These are phyloP conservation scores for Narthecium ossifragum DNA, from an alignment of 106 monocot species.

Conservation along the genomic window DNA sequence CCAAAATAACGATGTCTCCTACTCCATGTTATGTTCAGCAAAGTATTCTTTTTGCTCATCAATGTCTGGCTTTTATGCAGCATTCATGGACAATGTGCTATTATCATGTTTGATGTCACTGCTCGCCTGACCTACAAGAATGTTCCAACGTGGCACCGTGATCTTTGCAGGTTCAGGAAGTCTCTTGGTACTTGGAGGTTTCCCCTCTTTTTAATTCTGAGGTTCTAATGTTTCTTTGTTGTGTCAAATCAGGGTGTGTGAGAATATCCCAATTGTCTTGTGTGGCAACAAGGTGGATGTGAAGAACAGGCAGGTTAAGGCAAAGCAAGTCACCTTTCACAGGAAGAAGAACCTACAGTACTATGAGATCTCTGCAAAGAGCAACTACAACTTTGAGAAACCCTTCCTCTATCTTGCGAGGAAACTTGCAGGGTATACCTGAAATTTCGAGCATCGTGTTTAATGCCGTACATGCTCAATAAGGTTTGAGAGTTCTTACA, in stretches of 20 bases:
- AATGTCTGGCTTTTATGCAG: no score
- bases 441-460: neutral
- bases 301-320: conserved; percentile 42
- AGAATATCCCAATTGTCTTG: conserved; percentile 39
- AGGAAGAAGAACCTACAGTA: conserved; percentile 48
- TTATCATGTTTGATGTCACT: conserved; percentile 72
- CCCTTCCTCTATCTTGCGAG: conserved; percentile 39
- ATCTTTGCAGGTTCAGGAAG: conserved; percentile 59
- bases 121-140: conserved; percentile 68
- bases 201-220: no score
- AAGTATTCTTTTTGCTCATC: no score
- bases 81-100: conserved; percentile 66
- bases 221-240: no score
- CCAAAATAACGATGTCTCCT: no score
- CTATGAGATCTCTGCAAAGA: conserved; percentile 44
- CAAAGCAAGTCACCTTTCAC: conserved; percentile 35
- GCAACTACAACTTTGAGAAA: conserved; percentile 47
- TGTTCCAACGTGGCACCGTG: conserved; percentile 54
- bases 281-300: conserved; percentile 50
- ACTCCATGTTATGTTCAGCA: no score
- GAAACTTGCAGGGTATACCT: conserved; percentile 35
- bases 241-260: conserved; percentile 26
- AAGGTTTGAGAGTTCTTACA: no score
- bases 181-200: no score
- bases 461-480: neutral